Percentiles rank a stretch among this genome's conserved stretches.
phyloP scores from a whole-genome alignment of 441 rosid species.

The Corymbia calophylla region DNA sequence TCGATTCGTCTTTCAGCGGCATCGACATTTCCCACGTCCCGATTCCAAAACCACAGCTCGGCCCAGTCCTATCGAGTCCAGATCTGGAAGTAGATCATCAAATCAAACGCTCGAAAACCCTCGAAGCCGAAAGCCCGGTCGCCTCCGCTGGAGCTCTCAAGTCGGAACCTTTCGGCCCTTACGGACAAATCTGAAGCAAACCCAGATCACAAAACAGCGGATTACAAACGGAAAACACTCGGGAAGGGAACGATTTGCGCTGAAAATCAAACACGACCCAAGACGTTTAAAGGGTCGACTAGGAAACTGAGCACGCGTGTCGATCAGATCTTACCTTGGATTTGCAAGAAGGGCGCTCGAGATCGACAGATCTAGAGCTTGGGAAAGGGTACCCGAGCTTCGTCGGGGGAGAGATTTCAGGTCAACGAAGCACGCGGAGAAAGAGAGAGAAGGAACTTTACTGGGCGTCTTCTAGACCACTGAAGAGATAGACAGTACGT shows the following conservation, averaged over 20 bases:
- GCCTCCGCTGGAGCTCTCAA: not conserved
- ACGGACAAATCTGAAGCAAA: slow-evolving; percentile 21
- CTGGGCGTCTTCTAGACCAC: not conserved
- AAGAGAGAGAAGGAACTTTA: not conserved
- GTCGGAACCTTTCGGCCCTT: not conserved
- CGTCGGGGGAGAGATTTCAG: not conserved
- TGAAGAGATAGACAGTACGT: not conserved
- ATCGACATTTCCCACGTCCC: slow-evolving; percentile 24
- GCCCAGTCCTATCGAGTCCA: slow-evolving; percentile 32
- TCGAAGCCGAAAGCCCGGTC: slow-evolving; percentile 11
- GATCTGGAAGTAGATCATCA: slow-evolving; percentile 43
- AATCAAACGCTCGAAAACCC: slow-evolving; percentile 2
- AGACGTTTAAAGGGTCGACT: not conserved
- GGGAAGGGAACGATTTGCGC: not conserved
- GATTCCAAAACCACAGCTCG: not conserved
- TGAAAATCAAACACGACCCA: not conserved
- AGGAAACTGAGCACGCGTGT: not conserved
- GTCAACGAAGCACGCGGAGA: not conserved
- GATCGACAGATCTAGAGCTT: slow-evolving; percentile 23
- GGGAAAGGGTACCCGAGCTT: not conserved
- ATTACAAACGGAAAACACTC: not conserved
- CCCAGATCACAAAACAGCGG: not conserved
- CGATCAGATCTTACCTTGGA: slow-evolving; percentile 38
- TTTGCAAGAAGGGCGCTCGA: slow-evolving; percentile 5
- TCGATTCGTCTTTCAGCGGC: slow-evolving; percentile 31